These are phyloP conservation scores for Cyclostephanos invisitatus DNA, from an alignment of 108 stramenopile species.

Conservation along the genomic window DNA sequence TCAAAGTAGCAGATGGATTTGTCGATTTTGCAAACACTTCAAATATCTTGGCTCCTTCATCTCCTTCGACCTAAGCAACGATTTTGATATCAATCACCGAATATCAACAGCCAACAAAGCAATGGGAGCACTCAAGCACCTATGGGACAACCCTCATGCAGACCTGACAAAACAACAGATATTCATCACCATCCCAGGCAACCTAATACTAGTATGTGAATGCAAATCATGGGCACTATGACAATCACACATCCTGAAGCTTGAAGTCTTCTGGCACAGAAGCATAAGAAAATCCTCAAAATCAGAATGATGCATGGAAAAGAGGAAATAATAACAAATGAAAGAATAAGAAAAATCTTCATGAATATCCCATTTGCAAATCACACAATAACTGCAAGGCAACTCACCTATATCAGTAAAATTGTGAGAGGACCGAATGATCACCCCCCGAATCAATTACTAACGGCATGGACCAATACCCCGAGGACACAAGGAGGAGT, in stretches of 20 bases:
- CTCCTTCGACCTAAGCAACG: not conserved
- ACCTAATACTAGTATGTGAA: constrained; percentile 16
- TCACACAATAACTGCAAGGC: not conserved
- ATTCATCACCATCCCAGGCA: constrained; percentile 20
- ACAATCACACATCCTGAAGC: not conserved
- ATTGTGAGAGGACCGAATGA: not conserved
- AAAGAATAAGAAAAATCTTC: too few species aligned
- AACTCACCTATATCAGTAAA: not conserved
- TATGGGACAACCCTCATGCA: too few species aligned
- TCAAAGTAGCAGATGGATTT: not conserved
- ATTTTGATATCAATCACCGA: not conserved
- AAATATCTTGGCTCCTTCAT: not conserved
- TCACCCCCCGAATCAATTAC: constrained; percentile 10
- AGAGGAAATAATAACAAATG: constrained; percentile 3
- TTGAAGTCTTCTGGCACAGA: constrained; percentile 16
- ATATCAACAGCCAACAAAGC: not conserved
- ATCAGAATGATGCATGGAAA: constrained; percentile 6
- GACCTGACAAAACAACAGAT: not conserved
- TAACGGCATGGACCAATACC: constrained; percentile 12
- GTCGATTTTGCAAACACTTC: too few species aligned
- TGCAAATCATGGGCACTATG: constrained; percentile 18
- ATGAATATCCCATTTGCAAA: not conserved
- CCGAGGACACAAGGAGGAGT: not conserved
- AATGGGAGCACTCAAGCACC: not conserved
- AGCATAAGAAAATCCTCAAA: constrained; percentile 11